These are phyloP conservation scores for Phlebiopsis gigantea DNA, from an alignment of 768 basidiomycete genomes.

Conservation along the genomic window DNA sequence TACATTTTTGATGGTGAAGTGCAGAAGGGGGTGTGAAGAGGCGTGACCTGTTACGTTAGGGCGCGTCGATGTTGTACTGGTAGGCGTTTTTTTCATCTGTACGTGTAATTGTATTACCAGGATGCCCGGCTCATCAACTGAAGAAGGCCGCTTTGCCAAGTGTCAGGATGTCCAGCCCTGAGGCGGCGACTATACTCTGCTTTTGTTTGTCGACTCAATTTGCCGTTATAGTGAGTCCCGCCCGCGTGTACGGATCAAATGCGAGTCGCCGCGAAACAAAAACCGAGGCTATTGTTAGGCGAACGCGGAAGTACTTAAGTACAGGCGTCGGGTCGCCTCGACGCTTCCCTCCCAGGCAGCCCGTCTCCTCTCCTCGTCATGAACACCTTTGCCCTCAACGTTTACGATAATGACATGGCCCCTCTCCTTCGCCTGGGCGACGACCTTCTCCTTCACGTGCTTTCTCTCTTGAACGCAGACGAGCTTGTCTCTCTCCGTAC, in stretches of 20 bases:
- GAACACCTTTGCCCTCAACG: background rate
- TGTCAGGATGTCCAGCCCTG: background rate
- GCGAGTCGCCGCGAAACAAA: conserved; percentile 8
- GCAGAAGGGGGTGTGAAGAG: background rate
- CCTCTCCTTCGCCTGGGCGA: conserved; percentile 9
- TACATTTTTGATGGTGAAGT: conserved; percentile 50
- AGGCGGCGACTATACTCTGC: background rate
- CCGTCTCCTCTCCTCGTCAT: background rate
- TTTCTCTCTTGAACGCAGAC: conserved; percentile 1
- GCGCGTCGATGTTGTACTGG: conserved; percentile 3
- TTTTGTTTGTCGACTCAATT: conserved; percentile 9
- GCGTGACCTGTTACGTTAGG: background rate
- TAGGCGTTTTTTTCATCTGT: conserved; percentile 6
- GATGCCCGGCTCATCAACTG: conserved; percentile 6
- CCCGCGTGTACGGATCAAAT: conserved; percentile 7
- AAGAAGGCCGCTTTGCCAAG: conserved; percentile 4
- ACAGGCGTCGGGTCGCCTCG: background rate
- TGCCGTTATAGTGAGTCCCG: conserved; percentile 3
- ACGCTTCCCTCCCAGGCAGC: background rate
- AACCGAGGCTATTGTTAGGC: conserved; percentile 7
- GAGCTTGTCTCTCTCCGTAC: conserved; percentile 7
- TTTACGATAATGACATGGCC: background rate
- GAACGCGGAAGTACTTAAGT: background rate
- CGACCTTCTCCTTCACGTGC: conserved; percentile 10
- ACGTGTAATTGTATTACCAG: conserved; percentile 7